Conservation (phyloP, 768 basidiomycete genomes). For the Mycena rosella region DNA sequence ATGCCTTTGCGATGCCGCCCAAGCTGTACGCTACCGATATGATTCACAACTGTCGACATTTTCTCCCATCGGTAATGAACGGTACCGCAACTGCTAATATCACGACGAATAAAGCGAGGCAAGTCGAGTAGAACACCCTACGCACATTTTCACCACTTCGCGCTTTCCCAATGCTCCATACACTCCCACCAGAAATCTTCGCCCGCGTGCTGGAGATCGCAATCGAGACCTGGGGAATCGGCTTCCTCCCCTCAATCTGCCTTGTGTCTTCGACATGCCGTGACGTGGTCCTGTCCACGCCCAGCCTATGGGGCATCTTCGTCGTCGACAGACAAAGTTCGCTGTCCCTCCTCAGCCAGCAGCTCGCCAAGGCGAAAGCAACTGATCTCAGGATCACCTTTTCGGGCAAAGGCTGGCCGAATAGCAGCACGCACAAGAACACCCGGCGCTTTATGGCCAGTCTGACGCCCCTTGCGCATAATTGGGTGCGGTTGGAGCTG, state of each 20-base stretch:
- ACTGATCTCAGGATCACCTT: conserved; percentile 44
- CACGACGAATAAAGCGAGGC: not conserved
- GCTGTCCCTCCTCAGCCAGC: conserved; percentile 27
- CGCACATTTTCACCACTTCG: too few relatives aligned
- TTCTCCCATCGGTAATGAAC: too few relatives aligned
- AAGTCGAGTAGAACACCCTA: too few relatives aligned
- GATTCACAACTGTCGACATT: too few relatives aligned
- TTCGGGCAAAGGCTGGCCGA: conserved; percentile 8
- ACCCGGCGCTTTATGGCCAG: not conserved
- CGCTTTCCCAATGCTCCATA: conserved; percentile 34
- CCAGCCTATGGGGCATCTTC: conserved; percentile 51
- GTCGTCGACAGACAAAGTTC: conserved; percentile 29
- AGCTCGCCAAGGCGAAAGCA: conserved; percentile 46
- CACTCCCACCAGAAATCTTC: conserved; percentile 49
- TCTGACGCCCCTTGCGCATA: conserved; percentile 39
- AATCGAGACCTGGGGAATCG: conserved; percentile 44
- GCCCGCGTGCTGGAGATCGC: conserved; percentile 46
- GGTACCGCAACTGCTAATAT: too few relatives aligned
- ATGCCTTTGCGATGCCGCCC: not conserved
- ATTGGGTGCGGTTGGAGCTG: conserved; percentile 46
- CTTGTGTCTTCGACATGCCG: conserved; percentile 45
- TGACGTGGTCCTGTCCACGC: conserved; percentile 43
- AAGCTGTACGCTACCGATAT: too few relatives aligned
- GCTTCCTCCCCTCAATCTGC: conserved; percentile 44
- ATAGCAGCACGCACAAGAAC: conserved; percentile 15